Evolutionary conservation across 768 basidiomycete genomes (phyloP), one percentile per base, ranked within the genome.

Genomic region (Boletus subcaerulescens): DNA sequence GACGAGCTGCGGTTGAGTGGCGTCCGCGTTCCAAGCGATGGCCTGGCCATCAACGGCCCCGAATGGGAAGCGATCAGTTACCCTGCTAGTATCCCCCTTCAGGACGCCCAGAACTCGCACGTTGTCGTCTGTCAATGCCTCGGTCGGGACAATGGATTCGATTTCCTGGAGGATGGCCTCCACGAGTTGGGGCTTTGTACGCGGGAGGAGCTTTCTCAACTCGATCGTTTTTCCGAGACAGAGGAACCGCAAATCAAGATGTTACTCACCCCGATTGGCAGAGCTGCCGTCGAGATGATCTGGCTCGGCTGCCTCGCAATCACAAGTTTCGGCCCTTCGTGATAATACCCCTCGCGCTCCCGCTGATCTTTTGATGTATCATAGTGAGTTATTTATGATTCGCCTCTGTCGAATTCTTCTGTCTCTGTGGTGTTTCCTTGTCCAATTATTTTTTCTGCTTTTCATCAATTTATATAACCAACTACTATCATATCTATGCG

Each of bases 81-180:
- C 26, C 43, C 66, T 15, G 50, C 48, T 36, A 39, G 70, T 39
- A 1, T n/a, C 46, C 61, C 73, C 20, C 67, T 72, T 41, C 71
- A 56, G 14, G 74, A 77, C 35, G 59, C 66, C 24, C 67, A 71
- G 31, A 63, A 69, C 54, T 69, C 58, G 33, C 74, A 78, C 51
- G 78, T 76, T 26, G 75, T 71, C 52, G 77, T 90, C 42, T 87
- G 85, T 12, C 70, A 80, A 2, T 91, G 86, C 59, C 70, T 77
- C 48, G 79, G 83, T 24, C 80, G 85, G 20, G 80, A 85, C 31
- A 69, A 74, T 1, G 90, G 90, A 5, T 80, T 95, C 48, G 84
- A 91, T 68, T 91, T 95, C 57, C 69, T 85, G n/a, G 81, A 87
- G 0, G 86, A 95, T 46, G 92, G 90, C 0, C 76, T 94, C 50